Conservation (phyloP, 148 eudicot genomes). For the Rheum nobile region DNA sequence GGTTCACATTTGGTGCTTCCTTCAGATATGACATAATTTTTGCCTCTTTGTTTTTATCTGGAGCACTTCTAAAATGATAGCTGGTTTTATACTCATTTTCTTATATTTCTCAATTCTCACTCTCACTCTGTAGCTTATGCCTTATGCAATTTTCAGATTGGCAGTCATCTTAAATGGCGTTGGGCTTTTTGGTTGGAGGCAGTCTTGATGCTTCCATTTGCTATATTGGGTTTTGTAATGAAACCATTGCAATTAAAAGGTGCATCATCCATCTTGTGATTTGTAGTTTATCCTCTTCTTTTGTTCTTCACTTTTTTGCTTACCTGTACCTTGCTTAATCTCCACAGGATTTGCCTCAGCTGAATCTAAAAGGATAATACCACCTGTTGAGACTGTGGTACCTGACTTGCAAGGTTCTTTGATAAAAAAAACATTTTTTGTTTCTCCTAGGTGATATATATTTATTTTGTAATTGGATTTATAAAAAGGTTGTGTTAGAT, state of each 20-base stretch:
- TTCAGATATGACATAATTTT: neutral
- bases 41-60: neutral
- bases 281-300: slow-evolving; percentile 13
- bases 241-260: slow-evolving; percentile 90
- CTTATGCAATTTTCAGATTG: slow-evolving; percentile 37
- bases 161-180: slow-evolving; percentile 56
- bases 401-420: slow-evolving; percentile 44
- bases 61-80: neutral
- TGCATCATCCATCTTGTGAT: slow-evolving; percentile 15
- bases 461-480: neutral
- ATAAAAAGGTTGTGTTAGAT: neutral
- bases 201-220: slow-evolving; percentile 88
- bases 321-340: neutral
- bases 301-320: neutral
- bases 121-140: neutral
- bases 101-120: neutral
- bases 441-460: neutral
- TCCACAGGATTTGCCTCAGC: slow-evolving; percentile 54
- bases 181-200: slow-evolving; percentile 77
- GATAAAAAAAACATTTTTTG: neutral
- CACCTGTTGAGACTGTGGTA: slow-evolving; percentile 27
- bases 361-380: slow-evolving; percentile 33
- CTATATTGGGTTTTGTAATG: slow-evolving; percentile 69
- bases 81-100: neutral
- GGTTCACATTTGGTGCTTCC: neutral